These are phyloP conservation scores for Phytophthora pinifolia DNA, from an alignment of 352 stramenopile genomes.

Conservation along the genomic window DNA sequence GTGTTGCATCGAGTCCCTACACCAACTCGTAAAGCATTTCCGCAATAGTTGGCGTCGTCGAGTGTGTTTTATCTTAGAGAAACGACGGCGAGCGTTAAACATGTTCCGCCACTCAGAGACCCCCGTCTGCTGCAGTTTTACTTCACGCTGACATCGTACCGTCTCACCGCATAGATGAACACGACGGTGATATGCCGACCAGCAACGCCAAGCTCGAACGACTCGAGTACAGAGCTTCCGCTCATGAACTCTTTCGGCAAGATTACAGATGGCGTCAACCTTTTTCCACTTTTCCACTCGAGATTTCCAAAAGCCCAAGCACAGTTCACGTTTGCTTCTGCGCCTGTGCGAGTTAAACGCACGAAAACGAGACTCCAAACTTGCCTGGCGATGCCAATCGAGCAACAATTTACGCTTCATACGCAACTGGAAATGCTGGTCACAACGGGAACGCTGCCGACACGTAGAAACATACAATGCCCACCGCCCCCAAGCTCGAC, in stretches of 20 bases:
- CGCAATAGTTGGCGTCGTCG: conserved; percentile 6
- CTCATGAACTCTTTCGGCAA: conserved; percentile 24
- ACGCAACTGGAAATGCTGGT: conserved; percentile 5
- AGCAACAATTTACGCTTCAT: conserved; percentile 17
- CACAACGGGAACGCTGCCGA: conserved; percentile 11
- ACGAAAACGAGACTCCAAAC: conserved; percentile 7
- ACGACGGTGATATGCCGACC: conserved; percentile 3
- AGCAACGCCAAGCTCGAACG: conserved; percentile 23
- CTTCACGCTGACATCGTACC: conserved; percentile 8
- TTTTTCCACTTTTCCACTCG: conserved; percentile 31
- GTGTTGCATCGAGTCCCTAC: conserved; percentile 1
- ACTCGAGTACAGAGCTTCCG: conserved; percentile 23
- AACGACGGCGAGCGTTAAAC: conserved; percentile 9
- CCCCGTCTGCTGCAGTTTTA: conserved; percentile 3
- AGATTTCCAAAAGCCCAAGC: conserved; percentile 29
- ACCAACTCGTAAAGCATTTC: conserved; percentile 21
- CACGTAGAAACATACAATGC: conserved; percentile 9
- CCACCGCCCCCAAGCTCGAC: conserved; percentile 35
- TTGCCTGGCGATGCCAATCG: conserved; percentile 18
- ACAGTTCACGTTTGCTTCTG: neutral
- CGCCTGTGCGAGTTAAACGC: neutral
- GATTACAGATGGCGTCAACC: conserved; percentile 14
- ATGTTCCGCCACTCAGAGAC: conserved; percentile 20
- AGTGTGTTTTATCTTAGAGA: conserved; percentile 2
- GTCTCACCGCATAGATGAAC: conserved; percentile 12